Evolutionary conservation across 1,284 basidiomycete genomes (phyloP).

Genomic region (Apiotrichum brassicae): DNA sequence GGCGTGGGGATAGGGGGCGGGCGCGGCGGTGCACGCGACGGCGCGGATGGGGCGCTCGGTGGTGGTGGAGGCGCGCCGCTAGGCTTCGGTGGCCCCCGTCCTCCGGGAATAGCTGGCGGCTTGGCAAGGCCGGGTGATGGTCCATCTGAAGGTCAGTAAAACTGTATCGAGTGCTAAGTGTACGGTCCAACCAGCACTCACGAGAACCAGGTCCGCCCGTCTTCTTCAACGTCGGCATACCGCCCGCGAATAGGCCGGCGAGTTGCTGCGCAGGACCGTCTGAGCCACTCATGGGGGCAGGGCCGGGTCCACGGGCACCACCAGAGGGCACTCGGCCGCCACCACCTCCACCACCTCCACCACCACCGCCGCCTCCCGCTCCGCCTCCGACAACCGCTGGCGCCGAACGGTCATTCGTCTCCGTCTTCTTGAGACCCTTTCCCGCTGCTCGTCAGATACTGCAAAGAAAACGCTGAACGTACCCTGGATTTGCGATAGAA

Average conservation of each 20-base stretch:
- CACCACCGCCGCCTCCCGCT: conserved; percentile 48
- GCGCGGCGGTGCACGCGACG: conserved; percentile 16
- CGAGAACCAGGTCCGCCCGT: conserved; percentile 56
- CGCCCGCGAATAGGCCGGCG: conserved; percentile 78
- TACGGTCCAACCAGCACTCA: not conserved
- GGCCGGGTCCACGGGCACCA: conserved; percentile 18
- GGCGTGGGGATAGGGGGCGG: conserved; percentile 4
- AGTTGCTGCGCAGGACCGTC: conserved; percentile 57
- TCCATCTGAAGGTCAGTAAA: conserved; percentile 10
- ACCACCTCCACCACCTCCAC: conserved; percentile 50
- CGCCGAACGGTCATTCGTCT: conserved; percentile 73
- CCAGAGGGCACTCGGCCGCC: conserved; percentile 30
- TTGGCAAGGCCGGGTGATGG: conserved; percentile 20
- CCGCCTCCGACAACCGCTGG: conserved; percentile 55
- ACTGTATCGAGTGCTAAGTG: not conserved
- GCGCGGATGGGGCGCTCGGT: conserved; percentile 14
- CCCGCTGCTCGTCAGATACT: conserved; percentile 51
- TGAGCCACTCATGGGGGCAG: conserved; percentile 18
- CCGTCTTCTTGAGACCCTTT: conserved; percentile 68
- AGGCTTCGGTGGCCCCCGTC: conserved; percentile 57
- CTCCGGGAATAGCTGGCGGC: conserved; percentile 21
- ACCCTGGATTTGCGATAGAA: conserved; percentile 42
- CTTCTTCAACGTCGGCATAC: conserved; percentile 81
- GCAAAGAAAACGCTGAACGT: not conserved
- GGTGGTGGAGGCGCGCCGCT: conserved; percentile 47